A percentile compares a stretch with the other conserved stretches of the same genome.
Conservation (phyloP, 495 filamentous ascomycete genomes). For the Margaritispora aquatica region DNA sequence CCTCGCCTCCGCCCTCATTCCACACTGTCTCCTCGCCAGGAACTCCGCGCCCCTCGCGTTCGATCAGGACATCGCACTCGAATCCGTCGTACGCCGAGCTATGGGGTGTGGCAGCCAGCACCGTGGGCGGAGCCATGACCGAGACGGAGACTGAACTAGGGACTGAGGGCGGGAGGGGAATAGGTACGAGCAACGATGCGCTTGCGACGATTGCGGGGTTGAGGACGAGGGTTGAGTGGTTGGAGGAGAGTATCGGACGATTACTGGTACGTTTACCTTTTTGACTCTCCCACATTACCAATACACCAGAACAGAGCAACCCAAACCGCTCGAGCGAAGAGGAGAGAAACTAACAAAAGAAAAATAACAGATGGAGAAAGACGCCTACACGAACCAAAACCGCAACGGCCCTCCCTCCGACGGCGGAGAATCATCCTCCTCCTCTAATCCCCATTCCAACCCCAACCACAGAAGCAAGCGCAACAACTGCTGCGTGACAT, state of each 20-base stretch:
- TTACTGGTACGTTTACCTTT: constrained; percentile 7
- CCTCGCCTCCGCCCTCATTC: constrained; percentile 19
- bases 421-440: not conserved
- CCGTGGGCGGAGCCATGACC: not conserved
- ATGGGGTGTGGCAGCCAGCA: constrained; percentile 15
- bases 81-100: constrained; percentile 6
- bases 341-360: not conserved
- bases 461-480: not conserved
- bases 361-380: not conserved
- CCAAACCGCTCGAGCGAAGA: not conserved
- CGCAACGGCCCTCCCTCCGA: not conserved
- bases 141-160: too few relatives aligned
- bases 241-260: constrained; percentile 16
- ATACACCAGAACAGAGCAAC: not conserved
- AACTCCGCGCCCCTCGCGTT: constrained; percentile 13
- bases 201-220: constrained; percentile 12
- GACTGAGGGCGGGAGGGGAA: not conserved
- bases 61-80: constrained; percentile 1
- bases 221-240: constrained; percentile 15
- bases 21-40: constrained; percentile 16
- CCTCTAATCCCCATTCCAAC: not conserved
- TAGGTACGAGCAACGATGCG: constrained; percentile 18
- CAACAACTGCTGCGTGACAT: constrained; percentile 18
- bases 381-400: not conserved
- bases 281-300: not conserved